phyloP scores from a whole-genome alignment of 169 alveolate genomes.

The Plasmodium malariae region DNA sequence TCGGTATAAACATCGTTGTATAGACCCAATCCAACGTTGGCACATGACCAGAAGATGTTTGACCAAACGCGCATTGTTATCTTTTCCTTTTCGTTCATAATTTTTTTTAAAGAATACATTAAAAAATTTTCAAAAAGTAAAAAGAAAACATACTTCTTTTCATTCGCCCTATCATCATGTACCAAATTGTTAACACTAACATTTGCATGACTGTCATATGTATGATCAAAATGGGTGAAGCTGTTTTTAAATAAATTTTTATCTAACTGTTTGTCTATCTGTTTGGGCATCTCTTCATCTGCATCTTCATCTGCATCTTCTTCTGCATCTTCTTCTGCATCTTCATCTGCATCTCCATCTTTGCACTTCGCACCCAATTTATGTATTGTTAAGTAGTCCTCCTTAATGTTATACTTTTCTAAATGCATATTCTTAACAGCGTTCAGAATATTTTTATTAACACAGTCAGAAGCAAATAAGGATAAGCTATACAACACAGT shows the following conservation, averaged over 20 bases:
- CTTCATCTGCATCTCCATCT: neutral
- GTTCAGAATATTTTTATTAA: conserved; percentile 23
- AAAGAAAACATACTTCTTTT: conserved; percentile 40
- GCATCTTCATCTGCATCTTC: no score
- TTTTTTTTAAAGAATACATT: conserved; percentile 35
- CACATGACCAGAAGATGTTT: conserved; percentile 70
- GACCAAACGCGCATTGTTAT: conserved; percentile 67
- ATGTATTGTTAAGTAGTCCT: conserved; percentile 44
- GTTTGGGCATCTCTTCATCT: no score
- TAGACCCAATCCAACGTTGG: conserved; percentile 58
- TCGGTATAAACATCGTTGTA: conserved; percentile 17
- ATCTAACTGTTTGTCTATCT: no score
- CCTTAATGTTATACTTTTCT: neutral
- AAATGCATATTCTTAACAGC: conserved; percentile 22
- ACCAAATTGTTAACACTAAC: neutral
- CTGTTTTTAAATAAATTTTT: no score
- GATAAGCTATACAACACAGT: conserved; percentile 61
- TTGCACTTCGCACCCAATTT: no score
- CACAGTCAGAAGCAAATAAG: conserved; percentile 41
- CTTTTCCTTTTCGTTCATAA: conserved; percentile 42
- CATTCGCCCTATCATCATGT: conserved; percentile 1
- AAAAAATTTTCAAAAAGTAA: conserved; percentile 51
- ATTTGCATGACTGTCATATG: neutral
- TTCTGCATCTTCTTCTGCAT: neutral
- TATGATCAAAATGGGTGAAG: neutral